phyloP scores from a whole-genome alignment of 208 protist species.

The Histomonas meleagridis region DNA sequence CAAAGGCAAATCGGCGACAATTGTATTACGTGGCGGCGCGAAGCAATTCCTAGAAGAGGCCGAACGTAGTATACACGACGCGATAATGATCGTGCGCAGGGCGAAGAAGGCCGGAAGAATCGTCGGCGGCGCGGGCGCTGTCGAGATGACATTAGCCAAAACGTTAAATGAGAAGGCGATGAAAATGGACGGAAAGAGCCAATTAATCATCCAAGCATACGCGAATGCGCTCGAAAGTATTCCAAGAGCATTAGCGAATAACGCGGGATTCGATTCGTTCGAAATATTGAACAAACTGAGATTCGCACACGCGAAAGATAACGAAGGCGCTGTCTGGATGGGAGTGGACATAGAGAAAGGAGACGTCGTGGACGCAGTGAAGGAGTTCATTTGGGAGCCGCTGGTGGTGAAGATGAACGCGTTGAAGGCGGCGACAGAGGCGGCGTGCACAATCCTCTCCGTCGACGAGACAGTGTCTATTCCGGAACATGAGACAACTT shows the following conservation, averaged over 20 bases:
- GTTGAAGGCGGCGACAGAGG: slow-evolving; percentile 92
- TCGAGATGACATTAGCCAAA: slow-evolving; percentile 98
- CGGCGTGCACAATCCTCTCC: slow-evolving; percentile 93
- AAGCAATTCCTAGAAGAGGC: slow-evolving; percentile 95
- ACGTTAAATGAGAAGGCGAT: slow-evolving; percentile 81
- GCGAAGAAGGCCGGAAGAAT: slow-evolving; percentile 75
- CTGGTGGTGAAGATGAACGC: slow-evolving; percentile 76
- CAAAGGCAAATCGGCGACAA: slow-evolving; percentile 54
- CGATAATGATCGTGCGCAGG: slow-evolving; percentile 75
- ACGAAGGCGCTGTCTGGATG: slow-evolving; percentile 34
- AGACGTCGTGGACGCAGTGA: slow-evolving; percentile 80
- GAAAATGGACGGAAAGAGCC: slow-evolving; percentile 90
- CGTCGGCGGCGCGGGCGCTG: slow-evolving; percentile 95
- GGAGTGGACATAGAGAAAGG: slow-evolving; percentile 47
- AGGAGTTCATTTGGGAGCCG: slow-evolving; percentile 91
- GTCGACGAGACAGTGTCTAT: slow-evolving; percentile 93
- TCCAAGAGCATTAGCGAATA: slow-evolving; percentile 90
- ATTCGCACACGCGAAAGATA: slow-evolving; percentile 75
- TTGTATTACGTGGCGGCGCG: slow-evolving; percentile 80
- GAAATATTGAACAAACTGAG: slow-evolving; percentile 97
- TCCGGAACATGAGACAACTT: slow-evolving; percentile 1
- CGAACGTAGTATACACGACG: slow-evolving; percentile 97
- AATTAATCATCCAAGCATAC: slow-evolving; percentile 93
- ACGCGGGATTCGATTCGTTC: slow-evolving; percentile 98
- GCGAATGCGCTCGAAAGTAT: slow-evolving; percentile 98